Evolutionary conservation across 768 basidiomycete species (phyloP), one percentile per base, ranked within the genome.

Genomic region (Tulasnella sp.): DNA sequence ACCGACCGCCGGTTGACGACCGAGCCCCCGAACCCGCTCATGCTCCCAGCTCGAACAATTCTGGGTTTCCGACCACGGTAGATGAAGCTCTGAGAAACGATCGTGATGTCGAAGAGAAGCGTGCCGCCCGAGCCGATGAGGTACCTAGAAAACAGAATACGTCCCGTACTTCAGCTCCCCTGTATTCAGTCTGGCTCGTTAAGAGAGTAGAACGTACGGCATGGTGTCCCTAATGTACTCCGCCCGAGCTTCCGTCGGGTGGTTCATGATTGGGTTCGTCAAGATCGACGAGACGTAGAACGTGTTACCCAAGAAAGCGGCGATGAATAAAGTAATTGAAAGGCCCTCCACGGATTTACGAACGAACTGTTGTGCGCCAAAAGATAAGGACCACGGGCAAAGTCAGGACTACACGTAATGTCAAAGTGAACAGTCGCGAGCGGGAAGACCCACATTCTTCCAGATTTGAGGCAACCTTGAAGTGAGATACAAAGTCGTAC

Each of bases 401-500:
- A n/a, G n/a, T n/a, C n/a, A n/a, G n/a, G n/a, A n/a, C 40, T 16
- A 16, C 40, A 40, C 7, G 40, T 74, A 67, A 72, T 14, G 8
- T 42, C n/a, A 32, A 52, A 72, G n/a, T 5, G 29, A 42, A 35
- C 37, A 19, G 14, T 62, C 0, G 22, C 11, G 14, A 37, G 36
- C 12, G 63, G 41, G 40, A 32, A 17, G 32, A 88, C 94, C 79
- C 79, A 97, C 95, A 77, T 98, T 98, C 81, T 95, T 96, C 97
- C 97, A 98, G 75, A 99, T 97, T 80, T 99, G 97, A 26, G 97
- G 97, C 77, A 99, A 80, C 73, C 97, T 87, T 3, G 91, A 92
- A 3, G 96, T 98, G 40, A 99, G 82, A 80, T 99, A 99, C 17
- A 98, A 82, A 0, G 88, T 91, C 1, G 95, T 94, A 78, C 96